Conservation (phyloP, 805 yeast species). For the Zygosaccharomyces rouxii region DNA sequence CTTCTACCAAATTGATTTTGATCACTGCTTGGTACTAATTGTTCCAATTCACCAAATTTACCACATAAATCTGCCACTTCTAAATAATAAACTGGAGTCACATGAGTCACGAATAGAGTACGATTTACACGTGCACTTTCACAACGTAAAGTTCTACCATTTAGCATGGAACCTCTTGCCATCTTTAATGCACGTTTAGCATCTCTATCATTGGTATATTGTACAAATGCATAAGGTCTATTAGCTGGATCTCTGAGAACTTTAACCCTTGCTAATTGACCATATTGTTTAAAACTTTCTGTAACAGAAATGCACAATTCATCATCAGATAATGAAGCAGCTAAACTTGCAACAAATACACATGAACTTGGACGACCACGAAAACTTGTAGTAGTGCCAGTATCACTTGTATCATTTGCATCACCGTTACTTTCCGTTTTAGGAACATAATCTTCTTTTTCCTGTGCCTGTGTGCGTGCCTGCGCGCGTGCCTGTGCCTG, state of each 20-base stretch:
- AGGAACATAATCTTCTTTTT: too few species aligned
- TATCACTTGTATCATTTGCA: not conserved
- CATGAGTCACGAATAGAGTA: conserved; percentile 57
- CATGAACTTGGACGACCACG: conserved; percentile 78
- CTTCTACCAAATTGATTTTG: conserved; percentile 19
- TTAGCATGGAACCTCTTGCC: conserved; percentile 65
- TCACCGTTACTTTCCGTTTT: not conserved
- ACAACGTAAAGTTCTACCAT: conserved; percentile 77
- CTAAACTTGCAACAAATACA: conserved; percentile 81
- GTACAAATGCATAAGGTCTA: conserved; percentile 92
- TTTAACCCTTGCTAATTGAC: conserved; percentile 66
- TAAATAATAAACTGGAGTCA: conserved; percentile 22
- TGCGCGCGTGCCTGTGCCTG: too few species aligned
- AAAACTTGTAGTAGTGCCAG: conserved; percentile 14
- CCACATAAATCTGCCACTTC: conserved; percentile 40
- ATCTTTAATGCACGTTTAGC: conserved; percentile 61
- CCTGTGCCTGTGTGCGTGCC: too few species aligned
- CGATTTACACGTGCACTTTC: conserved; percentile 91
- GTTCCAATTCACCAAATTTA: conserved; percentile 73
- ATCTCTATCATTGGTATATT: conserved; percentile 65
- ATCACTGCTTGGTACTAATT: conserved; percentile 44
- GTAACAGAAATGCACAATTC: conserved; percentile 65
- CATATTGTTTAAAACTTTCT: conserved; percentile 65
- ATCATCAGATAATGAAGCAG: conserved; percentile 63
- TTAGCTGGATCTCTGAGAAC: conserved; percentile 77